Evolutionary conservation across 2,329 filamentous ascomycete species (phyloP), one percentile per base, ranked within the genome.

Genomic region (Grosmannia clavigera): DNA sequence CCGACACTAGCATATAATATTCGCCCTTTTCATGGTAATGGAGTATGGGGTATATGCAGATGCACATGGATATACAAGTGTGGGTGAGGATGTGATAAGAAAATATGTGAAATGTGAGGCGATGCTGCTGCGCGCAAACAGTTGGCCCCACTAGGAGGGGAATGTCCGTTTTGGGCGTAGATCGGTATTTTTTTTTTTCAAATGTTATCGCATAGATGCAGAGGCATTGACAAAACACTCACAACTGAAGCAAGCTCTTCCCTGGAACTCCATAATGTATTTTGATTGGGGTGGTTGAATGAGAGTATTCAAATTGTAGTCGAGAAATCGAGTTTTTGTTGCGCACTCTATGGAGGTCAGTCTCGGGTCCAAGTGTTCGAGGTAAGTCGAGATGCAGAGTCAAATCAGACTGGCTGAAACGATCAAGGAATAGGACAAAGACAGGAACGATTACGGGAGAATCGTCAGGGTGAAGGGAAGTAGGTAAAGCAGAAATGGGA

Each of bases 231-330:
- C 46, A 56, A 55, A 40, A 25, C 33, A 66, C 66, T 67, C 59
- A 67, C 66, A 67, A 61, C 59, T 65, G 64, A 66, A 66, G 65
- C 66, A 67, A 38, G 63, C 63, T 60, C 64, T 59, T 61, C 61
- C 61, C 61, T 66, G 65, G 63, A 61, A 66, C 55, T 66, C 66
- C 65, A 67, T 65, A 58, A 16, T 61, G 58, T 40, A 52, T 58
- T 51, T 33, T 60, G 40, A 43, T n/a, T 51, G n/a, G 19, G 33
- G 7, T 5, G n/a, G 31, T 57, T 46, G 43, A 46, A 46, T n/a
- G 22, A n/a, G 14, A 5, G 43, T 46, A n/a, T 46, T 46, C 5
- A 38, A 25, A 25, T 12, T 43, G 14, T 35, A 35, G 25, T 22
- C 19, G 35, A 31, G 16, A 27, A 25, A 51, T 46, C 43, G 43